phyloP scores from a whole-genome alignment of 2,329 filamentous ascomycete genomes.

The Colletotrichum somersetense region DNA sequence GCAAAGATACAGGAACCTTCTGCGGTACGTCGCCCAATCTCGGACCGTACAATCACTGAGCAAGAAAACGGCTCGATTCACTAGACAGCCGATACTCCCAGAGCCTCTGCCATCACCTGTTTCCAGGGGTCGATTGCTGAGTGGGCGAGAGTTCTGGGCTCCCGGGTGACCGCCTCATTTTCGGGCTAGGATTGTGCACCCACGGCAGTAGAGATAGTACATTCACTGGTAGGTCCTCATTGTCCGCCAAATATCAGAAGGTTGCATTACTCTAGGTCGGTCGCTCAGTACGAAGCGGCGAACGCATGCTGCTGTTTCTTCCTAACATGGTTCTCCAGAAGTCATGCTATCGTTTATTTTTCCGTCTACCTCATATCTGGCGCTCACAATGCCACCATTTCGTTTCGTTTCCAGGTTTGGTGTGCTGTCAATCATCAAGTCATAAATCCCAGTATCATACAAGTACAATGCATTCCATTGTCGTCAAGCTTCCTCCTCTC shows the following conservation, averaged over 20 bases:
- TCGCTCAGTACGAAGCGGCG: not conserved
- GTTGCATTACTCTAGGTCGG: not conserved
- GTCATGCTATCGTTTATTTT: not conserved
- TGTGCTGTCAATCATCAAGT: slow-evolving; percentile 18
- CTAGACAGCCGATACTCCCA: slow-evolving; percentile 20
- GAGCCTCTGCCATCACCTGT: slow-evolving; percentile 31
- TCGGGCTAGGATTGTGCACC: too few species aligned
- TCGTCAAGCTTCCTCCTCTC: slow-evolving; percentile 2
- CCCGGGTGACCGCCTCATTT: too few species aligned
- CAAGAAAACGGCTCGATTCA: not conserved
- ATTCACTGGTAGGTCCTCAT: not conserved
- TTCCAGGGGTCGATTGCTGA: slow-evolving; percentile 23
- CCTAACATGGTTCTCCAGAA: not conserved
- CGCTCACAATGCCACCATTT: not conserved
- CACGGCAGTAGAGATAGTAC: not conserved
- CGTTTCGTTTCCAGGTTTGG: slow-evolving; percentile 7
- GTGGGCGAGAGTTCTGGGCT: not conserved
- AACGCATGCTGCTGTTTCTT: not conserved
- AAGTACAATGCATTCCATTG: slow-evolving; percentile 4
- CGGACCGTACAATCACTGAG: slow-evolving; percentile 10
- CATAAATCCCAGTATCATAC: slow-evolving; percentile 20
- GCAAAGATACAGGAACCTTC: not conserved
- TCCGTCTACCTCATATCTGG: not conserved
- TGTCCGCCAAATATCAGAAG: not conserved
- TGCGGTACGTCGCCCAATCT: not conserved